A percentile compares a stretch with the other conserved stretches of the same genome.
Evolutionary conservation across 2,329 filamentous ascomycete genomes (phyloP).

Genomic region (Gaeumannomyces sp.): DNA sequence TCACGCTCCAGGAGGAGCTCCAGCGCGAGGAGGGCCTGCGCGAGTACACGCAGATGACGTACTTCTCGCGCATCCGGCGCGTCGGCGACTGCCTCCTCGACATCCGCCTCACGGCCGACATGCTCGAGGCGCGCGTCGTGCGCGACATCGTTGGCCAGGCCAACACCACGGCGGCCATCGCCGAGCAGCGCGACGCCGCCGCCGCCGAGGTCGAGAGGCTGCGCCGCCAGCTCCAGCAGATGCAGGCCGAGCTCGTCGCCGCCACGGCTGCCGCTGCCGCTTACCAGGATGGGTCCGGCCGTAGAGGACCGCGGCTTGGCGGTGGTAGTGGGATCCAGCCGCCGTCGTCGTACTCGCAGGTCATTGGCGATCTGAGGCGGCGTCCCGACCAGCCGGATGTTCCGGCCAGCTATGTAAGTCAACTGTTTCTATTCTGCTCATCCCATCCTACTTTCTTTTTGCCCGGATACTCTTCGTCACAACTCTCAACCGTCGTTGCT

Average conservation of each 20-base stretch:
- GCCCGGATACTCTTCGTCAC: no score
- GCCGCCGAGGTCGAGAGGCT: conserved; percentile 14
- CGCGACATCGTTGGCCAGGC: not conserved
- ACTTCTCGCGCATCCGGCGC: conserved; percentile 14
- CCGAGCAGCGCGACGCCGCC: conserved; percentile 13
- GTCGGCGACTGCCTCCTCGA: conserved; percentile 18
- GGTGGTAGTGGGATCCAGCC: no score
- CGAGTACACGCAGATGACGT: conserved; percentile 10
- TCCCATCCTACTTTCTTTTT: no score
- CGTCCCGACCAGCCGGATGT: not conserved
- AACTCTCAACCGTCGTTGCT: no score
- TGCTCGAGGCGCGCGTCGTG: conserved; percentile 10
- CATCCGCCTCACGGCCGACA: conserved; percentile 15
- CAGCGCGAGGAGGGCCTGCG: conserved; percentile 16
- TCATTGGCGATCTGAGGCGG: conserved; percentile 5
- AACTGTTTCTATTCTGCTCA: no score
- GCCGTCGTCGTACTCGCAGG: conserved; percentile 5
- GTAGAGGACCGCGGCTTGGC: no score
- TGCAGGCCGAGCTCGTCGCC: not conserved
- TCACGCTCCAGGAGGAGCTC: conserved; percentile 17
- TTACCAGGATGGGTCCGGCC: not conserved
- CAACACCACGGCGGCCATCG: conserved; percentile 14
- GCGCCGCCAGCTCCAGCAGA: conserved; percentile 9
- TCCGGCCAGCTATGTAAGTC: no score
- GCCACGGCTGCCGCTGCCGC: not conserved